Conservation (phyloP, 2,329 filamentous ascomycete genomes). For the Karstenula rhodostoma region DNA sequence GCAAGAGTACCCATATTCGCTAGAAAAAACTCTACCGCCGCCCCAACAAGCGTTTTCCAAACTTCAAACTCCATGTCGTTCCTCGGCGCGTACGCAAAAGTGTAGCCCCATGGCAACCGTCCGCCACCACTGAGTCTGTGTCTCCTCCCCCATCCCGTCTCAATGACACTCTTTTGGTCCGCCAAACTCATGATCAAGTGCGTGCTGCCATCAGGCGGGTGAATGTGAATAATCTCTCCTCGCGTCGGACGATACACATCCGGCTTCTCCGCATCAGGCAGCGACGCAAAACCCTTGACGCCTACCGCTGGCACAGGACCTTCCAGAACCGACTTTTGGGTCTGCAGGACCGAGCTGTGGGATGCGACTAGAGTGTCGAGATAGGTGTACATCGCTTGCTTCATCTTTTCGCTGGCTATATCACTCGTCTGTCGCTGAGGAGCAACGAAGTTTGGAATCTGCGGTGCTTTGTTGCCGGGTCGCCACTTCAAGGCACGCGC, state of each 20-base stretch:
- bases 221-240: slow-evolving; percentile 10
- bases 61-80: slow-evolving; percentile 72
- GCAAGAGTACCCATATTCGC: slow-evolving; percentile 44
- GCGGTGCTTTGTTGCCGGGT: slow-evolving; percentile 11
- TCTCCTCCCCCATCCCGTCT: slow-evolving; percentile 12
- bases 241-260: background rate
- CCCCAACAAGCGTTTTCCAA: slow-evolving; percentile 74
- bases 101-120: slow-evolving; percentile 11
- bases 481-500: slow-evolving; percentile 7
- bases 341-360: background rate
- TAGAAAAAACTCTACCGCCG: slow-evolving; percentile 70
- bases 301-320: slow-evolving; percentile 8
- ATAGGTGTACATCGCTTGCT: slow-evolving; percentile 5
- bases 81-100: slow-evolving; percentile 75
- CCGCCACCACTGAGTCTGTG: slow-evolving; percentile 11
- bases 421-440: slow-evolving; percentile 13
- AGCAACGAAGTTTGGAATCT: slow-evolving; percentile 12
- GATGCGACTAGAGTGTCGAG: slow-evolving; percentile 6
- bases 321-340: slow-evolving; percentile 8
- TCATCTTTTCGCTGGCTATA: slow-evolving; percentile 4
- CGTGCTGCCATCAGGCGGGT: slow-evolving; percentile 11
- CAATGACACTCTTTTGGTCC: slow-evolving; percentile 14
- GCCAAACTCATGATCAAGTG: slow-evolving; percentile 11
- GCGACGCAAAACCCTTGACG: background rate
- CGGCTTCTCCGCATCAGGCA: slow-evolving; percentile 1